Evolutionary conservation across 805 yeast genomes (phyloP).

Genomic region (Blastobotrys terrestris): DNA sequence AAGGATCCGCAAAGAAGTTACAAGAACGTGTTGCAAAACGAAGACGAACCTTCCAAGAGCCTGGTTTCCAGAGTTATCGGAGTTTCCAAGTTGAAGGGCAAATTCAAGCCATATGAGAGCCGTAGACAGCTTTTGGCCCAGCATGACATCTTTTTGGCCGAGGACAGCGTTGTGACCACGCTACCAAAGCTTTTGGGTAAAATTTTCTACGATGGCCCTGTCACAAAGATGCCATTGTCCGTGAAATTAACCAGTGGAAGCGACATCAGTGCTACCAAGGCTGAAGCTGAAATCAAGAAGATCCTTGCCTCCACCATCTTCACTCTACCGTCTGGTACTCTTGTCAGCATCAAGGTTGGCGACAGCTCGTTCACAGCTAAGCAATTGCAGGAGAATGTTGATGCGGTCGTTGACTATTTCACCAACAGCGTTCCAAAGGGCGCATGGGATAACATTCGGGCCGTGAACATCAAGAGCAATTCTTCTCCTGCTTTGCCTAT

Average conservation of each 20-base stretch:
- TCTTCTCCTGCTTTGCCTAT: slow-evolving; percentile 82
- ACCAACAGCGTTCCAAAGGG: slow-evolving; percentile 17
- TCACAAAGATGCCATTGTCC: slow-evolving; percentile 63
- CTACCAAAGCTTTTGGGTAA: slow-evolving; percentile 83
- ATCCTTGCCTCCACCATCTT: slow-evolving; percentile 53
- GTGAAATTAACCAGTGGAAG: slow-evolving; percentile 27
- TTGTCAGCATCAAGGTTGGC: slow-evolving; percentile 64
- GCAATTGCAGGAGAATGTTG: slow-evolving; percentile 55
- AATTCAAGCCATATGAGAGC: slow-evolving; percentile 82
- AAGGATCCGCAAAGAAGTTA: slow-evolving; percentile 52
- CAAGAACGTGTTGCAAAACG: slow-evolving; percentile 31
- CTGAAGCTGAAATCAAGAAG: slow-evolving; percentile 53
- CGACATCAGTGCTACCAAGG: slow-evolving; percentile 44
- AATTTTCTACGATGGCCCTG: slow-evolving; percentile 57
- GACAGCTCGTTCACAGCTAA: slow-evolving; percentile 36
- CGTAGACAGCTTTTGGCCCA: slow-evolving; percentile 65
- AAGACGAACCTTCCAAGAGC: slow-evolving; percentile 21
- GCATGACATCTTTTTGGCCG: slow-evolving; percentile 76
- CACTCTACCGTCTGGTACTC: slow-evolving; percentile 68
- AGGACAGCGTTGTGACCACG: slow-evolving; percentile 71
- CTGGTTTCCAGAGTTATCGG: slow-evolving; percentile 50
- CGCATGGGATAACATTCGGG: slow-evolving; percentile 30
- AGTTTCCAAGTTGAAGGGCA: slow-evolving; percentile 70
- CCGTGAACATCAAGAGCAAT: slow-evolving; percentile 58
- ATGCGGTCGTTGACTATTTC: slow-evolving; percentile 47